Conservation (phyloP, 1,139 yeast genomes). For the Lodderomyces elongisporus region DNA sequence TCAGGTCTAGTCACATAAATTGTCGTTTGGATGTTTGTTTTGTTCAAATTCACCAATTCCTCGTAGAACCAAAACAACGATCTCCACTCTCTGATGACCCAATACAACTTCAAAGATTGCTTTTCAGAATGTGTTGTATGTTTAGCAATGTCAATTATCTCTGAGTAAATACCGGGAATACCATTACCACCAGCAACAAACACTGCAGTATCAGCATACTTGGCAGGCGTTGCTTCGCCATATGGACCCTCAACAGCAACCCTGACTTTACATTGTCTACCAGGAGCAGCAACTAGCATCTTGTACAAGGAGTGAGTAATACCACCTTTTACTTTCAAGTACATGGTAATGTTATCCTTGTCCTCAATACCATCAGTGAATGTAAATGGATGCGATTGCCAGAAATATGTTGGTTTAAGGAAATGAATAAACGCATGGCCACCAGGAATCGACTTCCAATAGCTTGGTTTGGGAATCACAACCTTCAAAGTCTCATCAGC, state of each 20-base stretch:
- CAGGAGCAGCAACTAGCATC: constrained; percentile 26
- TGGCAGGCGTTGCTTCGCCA: constrained; percentile 29
- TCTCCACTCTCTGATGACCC: constrained; percentile 28
- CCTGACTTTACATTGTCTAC: constrained; percentile 21
- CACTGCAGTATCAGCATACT: constrained; percentile 27
- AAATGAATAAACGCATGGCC: constrained; percentile 51
- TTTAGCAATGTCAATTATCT: constrained; percentile 23
- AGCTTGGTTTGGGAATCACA: constrained; percentile 33
- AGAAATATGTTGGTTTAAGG: constrained; percentile 30
- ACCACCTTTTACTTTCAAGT: constrained; percentile 34
- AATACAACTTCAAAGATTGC: constrained; percentile 5
- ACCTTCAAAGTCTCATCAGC: constrained; percentile 39
- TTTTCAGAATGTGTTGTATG: neutral
- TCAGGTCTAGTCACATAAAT: constrained; percentile 31
- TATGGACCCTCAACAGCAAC: constrained; percentile 42
- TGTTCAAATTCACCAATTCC: constrained; percentile 24
- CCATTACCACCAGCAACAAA: constrained; percentile 45
- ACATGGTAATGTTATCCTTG: constrained; percentile 22
- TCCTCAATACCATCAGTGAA: constrained; percentile 22
- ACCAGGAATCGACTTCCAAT: constrained; percentile 44
- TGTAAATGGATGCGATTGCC: constrained; percentile 44
- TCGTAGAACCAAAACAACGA: constrained; percentile 32
- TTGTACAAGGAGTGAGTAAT: constrained; percentile 30
- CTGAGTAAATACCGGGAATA: constrained; percentile 40
- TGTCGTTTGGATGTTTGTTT: constrained; percentile 23